phyloP scores from a whole-genome alignment of 176 grass and related monocot species.

The Carex pumila region DNA sequence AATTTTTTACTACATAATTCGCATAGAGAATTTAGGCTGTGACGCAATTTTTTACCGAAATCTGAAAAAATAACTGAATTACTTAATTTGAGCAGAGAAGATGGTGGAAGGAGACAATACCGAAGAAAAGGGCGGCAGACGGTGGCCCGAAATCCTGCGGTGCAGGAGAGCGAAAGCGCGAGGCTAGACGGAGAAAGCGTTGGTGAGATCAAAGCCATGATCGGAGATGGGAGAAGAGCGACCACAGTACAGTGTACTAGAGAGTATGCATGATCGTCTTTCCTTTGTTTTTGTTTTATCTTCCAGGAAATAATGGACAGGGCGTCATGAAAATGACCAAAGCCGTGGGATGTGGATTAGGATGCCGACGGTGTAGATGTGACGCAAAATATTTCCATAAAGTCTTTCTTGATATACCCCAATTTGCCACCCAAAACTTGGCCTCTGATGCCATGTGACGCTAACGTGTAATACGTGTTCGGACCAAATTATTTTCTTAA shows the following conservation, averaged over 20 bases:
- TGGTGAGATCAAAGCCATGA: conserved; percentile 51
- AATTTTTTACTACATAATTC: background rate
- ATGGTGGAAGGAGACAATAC: conserved; percentile 39
- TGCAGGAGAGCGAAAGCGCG: background rate
- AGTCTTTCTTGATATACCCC: background rate
- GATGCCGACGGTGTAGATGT: conserved; percentile 2
- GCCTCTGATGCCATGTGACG: background rate
- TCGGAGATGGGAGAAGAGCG: conserved; percentile 23
- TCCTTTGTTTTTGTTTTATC: background rate
- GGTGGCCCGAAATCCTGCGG: background rate
- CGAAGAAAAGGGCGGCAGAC: conserved; percentile 50
- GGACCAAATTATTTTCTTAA: background rate
- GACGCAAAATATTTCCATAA: background rate
- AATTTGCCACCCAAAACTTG: background rate
- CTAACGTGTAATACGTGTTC: no score
- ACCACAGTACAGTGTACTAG: conserved; percentile 15
- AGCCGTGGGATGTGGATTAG: background rate
- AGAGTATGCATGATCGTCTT: conserved; percentile 9
- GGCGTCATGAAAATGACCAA: background rate
- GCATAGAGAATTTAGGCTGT: background rate
- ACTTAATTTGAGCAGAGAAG: conserved; percentile 31
- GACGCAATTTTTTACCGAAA: background rate
- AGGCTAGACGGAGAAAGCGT: background rate
- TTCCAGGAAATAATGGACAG: background rate
- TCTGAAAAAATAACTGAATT: background rate